phyloP scores from a whole-genome alignment of 495 filamentous ascomycete genomes.

The Hapsidospora chrysogenum region DNA sequence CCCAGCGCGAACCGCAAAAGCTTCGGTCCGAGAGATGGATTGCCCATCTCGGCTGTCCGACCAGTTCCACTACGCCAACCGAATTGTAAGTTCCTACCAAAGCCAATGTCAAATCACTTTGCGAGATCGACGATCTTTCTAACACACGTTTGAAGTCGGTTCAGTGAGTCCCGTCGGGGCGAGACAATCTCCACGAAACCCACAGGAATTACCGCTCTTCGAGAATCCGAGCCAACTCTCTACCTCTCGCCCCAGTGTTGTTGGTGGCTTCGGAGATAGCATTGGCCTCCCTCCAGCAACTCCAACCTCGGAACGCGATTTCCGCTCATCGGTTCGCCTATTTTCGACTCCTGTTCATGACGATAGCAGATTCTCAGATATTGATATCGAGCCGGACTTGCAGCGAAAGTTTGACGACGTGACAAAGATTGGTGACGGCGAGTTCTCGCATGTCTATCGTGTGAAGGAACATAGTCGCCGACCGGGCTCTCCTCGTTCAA shows the following conservation, averaged over 20 bases:
- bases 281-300: conserved; percentile 53
- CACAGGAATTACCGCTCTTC: conserved; percentile 52
- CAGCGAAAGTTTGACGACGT: conserved; percentile 60
- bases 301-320: conserved; percentile 48
- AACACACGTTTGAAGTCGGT: too few relatives aligned
- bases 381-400: conserved; percentile 55
- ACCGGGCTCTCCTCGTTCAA: conserved; percentile 16
- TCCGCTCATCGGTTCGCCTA: conserved; percentile 25
- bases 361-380: conserved; percentile 21
- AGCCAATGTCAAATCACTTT: too few relatives aligned
- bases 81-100: conserved; percentile 27
- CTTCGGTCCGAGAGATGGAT: conserved; percentile 3
- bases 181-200: conserved; percentile 76
- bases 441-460: conserved; percentile 84
- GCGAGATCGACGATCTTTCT: too few relatives aligned
- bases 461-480: conserved; percentile 35
- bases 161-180: too few relatives aligned
- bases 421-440: too few relatives aligned
- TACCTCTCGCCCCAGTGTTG: conserved; percentile 44
- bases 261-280: conserved; percentile 23
- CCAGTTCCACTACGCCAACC: conserved; percentile 8
- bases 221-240: conserved; percentile 72
- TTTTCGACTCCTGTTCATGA: conserved; percentile 35
- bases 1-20: conserved; percentile 7
- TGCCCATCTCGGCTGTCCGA: conserved; percentile 11